Evolutionary conservation across 2,329 filamentous ascomycete species (phyloP), one percentile per base, ranked within the genome.

Genomic region (Fonsecaea nubica): DNA sequence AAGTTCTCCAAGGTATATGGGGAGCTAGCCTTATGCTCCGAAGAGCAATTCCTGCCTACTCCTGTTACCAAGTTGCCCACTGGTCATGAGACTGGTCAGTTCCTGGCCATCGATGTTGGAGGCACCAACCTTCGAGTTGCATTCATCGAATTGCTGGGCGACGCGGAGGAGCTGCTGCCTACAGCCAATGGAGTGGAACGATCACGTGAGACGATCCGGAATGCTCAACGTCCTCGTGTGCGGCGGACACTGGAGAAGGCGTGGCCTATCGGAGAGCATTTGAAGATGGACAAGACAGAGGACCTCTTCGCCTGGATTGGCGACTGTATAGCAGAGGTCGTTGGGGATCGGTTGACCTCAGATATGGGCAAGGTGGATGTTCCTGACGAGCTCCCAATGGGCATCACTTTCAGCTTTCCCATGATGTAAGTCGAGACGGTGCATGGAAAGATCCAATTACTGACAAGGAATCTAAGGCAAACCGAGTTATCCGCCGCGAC

Each of bases 301-400:
- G 87, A 89, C 64, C 80, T 94, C 1, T 95, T 95, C 76, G 79
- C 84, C n/a, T 95, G 91, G 91, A 92, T 95, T 71, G 92, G 91
- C 32, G 82, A 86, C 72, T 91, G 89, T 73, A 92, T 95, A 72
- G 90, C 90, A 13, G 83, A 90, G 67, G 90, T 93, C 3, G 88
- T 94, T 15, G 80, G 80, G 36, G 84, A 88, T 67, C 81, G 78
- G 58, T 69, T 83, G 63, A 77, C 75, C 4, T 70, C 70, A 32
- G 78, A 81, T 64, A 73, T 75, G 30, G 78, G 76, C 30, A 78
- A 75, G 65, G 76, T 76, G 8, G 71, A 76, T 45, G 74, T 80
- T 10, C 80, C 80, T 4, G 76, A 78, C n/a, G 80, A 82, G 70
- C 69, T 83, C 21, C 78, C 80, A 60, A 80, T 83, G 80, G 81